These are phyloP conservation scores for Epichloe aotearoae DNA, from an alignment of 2,329 filamentous ascomycete species.

Conservation along the genomic window DNA sequence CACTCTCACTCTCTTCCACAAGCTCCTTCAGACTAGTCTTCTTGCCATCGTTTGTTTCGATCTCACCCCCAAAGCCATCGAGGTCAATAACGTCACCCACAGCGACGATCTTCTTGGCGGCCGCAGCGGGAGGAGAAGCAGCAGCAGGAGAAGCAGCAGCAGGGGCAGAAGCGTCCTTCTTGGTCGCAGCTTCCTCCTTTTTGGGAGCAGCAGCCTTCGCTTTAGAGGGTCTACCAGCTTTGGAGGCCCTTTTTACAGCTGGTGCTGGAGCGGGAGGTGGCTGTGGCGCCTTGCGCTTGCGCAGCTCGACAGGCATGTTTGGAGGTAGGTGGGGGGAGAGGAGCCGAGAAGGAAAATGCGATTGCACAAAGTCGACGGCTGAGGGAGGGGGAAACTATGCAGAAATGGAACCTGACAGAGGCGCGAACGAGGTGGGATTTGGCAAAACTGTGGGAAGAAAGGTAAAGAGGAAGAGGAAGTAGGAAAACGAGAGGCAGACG, in stretches of 20 bases:
- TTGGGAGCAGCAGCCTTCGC: conserved; percentile 8
- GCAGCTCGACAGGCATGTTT: conserved; percentile 44
- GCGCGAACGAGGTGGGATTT: not conserved
- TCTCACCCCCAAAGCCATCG: conserved; percentile 51
- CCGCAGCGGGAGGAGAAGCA: conserved; percentile 8
- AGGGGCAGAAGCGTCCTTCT: conserved; percentile 12
- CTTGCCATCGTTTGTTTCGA: conserved; percentile 74
- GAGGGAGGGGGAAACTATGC: not conserved
- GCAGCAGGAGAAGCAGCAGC: not conserved
- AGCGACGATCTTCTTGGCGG: conserved; percentile 31
- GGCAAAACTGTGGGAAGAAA: not conserved
- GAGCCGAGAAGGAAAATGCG: not conserved
- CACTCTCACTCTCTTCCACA: conserved; percentile 68
- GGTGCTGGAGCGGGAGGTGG: conserved; percentile 32
- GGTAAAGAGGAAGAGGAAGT: conserved; percentile 6
- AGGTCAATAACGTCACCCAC: conserved; percentile 44
- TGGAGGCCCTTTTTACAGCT: conserved; percentile 29
- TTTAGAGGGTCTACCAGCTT: conserved; percentile 27
- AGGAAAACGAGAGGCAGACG: not conserved
- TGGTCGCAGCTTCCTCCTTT: conserved; percentile 13
- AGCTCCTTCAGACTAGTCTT: conserved; percentile 71
- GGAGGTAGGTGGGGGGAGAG: too few species aligned
- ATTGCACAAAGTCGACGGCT: not conserved
- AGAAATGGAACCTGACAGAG: too few species aligned
- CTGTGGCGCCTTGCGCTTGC: conserved; percentile 47